Evolutionary conservation across 164 flowering plant species (phyloP), one percentile per base, ranked within the genome.

Genomic region (Vitis labrusca): DNA sequence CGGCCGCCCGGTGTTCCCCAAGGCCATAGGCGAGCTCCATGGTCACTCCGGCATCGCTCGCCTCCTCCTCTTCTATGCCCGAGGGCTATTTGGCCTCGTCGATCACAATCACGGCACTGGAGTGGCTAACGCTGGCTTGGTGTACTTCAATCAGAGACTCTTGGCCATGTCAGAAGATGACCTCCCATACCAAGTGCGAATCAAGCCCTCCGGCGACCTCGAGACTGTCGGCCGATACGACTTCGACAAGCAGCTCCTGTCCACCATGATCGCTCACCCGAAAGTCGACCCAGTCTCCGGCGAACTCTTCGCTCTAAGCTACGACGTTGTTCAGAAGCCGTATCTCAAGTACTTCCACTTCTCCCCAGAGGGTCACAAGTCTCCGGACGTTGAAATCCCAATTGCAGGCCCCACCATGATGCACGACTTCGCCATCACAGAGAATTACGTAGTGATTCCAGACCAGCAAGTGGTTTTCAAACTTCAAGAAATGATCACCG

Each of bases 151-250:
- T 37, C 30, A 52, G 64, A 64, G 78, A n/a, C 72, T 80, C 6
- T 68, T 80, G 1, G 83, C 83, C 8, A 80, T 80, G 83, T 80
- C 83, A 10, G 83, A 80, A 44, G 83, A 80, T 32, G 83, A 80
- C 63, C 63, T 77, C 9, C 83, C 83, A 13, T 80, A 80, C 61
- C 78, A 80, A 10, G 70, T 80, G 0, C 61, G 76, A 0, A 64
- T 80, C 72, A 69, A 69, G 15, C 44, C 61, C 15, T 50, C 73
- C 23, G 78, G 80, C 13, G 83, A 80, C 59, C 72, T 80, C 5
- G 59, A 77, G 62, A 80, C 83, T 0, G 73, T 72, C 8, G 83
- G 80, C 2, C 62, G 80, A 1, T 74, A 54, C 72, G 50, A 69
- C 51, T 80, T 80, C 75, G 55, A 72, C 30, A 52, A 48, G 12